Conservation (phyloP, 495 filamentous ascomycete species). For the Talaromyces trachyspermus region DNA sequence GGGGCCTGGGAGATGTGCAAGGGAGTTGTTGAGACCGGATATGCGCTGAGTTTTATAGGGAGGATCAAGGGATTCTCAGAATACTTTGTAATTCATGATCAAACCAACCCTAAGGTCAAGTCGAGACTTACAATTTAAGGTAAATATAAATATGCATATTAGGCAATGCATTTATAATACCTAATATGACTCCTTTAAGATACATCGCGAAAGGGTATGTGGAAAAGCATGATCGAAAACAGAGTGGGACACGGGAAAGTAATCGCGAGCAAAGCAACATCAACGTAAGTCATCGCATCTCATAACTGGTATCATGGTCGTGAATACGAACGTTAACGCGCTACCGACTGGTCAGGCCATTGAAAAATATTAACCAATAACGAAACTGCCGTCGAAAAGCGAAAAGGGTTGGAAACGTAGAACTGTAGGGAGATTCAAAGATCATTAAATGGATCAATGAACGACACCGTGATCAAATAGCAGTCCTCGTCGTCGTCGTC, state of each 20-base stretch:
- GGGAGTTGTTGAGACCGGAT: slow-evolving; percentile 57
- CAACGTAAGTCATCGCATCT: neutral
- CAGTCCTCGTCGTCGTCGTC: slow-evolving; percentile 1
- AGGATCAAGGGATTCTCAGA: slow-evolving; percentile 41
- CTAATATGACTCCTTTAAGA: too few relatives aligned
- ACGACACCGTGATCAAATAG: neutral
- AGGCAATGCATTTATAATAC: neutral
- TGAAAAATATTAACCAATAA: too few relatives aligned
- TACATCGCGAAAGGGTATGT: neutral
- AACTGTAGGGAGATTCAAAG: neutral
- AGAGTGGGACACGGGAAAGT: neutral
- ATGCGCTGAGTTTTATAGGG: slow-evolving; percentile 44
- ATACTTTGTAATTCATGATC: too few relatives aligned
- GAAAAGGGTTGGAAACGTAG: too few relatives aligned
- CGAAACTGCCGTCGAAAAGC: too few relatives aligned
- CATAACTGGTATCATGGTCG: neutral
- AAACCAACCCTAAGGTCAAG: slow-evolving; percentile 17
- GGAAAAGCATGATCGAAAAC: neutral
- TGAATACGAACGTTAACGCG: too few relatives aligned
- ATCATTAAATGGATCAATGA: neutral
- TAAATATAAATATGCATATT: neutral
- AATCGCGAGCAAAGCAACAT: neutral
- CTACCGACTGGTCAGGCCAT: too few relatives aligned
- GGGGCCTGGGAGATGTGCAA: slow-evolving; percentile 52
- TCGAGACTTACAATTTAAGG: neutral